A percentile compares a stretch with the other conserved stretches of the same genome.
Conservation (phyloP, 768 basidiomycete genomes). For the Panus rudis region DNA sequence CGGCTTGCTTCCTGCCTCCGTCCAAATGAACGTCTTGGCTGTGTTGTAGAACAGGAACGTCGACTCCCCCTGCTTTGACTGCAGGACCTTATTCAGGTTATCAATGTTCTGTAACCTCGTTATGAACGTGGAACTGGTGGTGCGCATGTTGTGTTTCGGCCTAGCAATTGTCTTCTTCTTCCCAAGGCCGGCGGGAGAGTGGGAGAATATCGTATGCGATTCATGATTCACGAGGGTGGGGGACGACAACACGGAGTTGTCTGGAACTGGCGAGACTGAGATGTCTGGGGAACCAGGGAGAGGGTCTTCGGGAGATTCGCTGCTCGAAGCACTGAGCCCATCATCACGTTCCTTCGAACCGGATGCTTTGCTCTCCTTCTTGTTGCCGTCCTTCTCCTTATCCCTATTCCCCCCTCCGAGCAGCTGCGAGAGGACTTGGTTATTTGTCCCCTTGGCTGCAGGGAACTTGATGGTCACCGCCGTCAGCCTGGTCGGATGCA, state of each 20-base stretch:
- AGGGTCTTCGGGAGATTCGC: slow-evolving; percentile 63
- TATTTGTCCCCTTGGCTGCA: slow-evolving; percentile 41
- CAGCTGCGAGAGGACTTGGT: slow-evolving; percentile 61
- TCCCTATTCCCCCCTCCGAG: slow-evolving; percentile 62
- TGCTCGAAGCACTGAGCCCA: slow-evolving; percentile 74
- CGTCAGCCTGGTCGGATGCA: slow-evolving; percentile 58
- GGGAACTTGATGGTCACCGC: slow-evolving; percentile 59
- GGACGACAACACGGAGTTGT: not conserved
- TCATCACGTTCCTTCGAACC: slow-evolving; percentile 31
- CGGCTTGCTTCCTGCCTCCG: slow-evolving; percentile 76
- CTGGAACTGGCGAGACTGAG: slow-evolving; percentile 17
- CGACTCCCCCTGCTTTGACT: slow-evolving; percentile 76
- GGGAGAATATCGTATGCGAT: slow-evolving; percentile 57
- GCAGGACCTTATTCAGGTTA: slow-evolving; percentile 62
- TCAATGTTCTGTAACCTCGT: slow-evolving; percentile 79
- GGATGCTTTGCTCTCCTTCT: slow-evolving; percentile 16
- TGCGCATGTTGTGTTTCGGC: slow-evolving; percentile 88
- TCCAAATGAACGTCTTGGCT: slow-evolving; percentile 81
- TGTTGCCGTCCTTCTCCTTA: slow-evolving; percentile 30
- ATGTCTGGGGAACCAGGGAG: slow-evolving; percentile 27
- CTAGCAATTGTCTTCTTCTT: slow-evolving; percentile 61
- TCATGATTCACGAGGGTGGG: slow-evolving; percentile 35
- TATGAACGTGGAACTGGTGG: slow-evolving; percentile 89
- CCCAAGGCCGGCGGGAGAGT: slow-evolving; percentile 34
- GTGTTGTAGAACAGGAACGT: slow-evolving; percentile 85